A percentile compares a stretch with the other conserved stretches of the same genome.
These are phyloP conservation scores for Aureobasidium sp. DNA, from an alignment of 2,329 filamentous ascomycete genomes.

Conservation along the genomic window DNA sequence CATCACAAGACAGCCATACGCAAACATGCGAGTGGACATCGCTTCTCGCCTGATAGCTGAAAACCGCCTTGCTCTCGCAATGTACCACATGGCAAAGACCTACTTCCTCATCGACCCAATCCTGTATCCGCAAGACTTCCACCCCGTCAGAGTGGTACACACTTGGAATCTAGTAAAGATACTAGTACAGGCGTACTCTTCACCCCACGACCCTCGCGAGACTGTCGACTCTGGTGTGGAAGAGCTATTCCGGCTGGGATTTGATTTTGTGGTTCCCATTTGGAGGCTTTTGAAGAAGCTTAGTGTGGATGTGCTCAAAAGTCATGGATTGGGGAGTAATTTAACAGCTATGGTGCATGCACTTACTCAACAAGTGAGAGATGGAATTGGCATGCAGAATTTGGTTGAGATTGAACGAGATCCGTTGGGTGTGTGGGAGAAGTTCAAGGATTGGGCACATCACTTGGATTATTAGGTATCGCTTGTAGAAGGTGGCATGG, in stretches of 20 bases:
- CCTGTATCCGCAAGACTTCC: constrained; percentile 41
- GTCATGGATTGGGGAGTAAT: constrained; percentile 13
- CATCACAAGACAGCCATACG: constrained; percentile 48
- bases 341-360: background rate
- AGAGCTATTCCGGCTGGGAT: constrained; percentile 1
- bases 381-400: constrained; percentile 1
- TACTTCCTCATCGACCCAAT: constrained; percentile 47
- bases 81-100: constrained; percentile 44
- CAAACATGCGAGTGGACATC: constrained; percentile 47
- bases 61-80: constrained; percentile 29
- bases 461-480: background rate
- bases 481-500: background rate
- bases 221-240: background rate
- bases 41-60: constrained; percentile 42
- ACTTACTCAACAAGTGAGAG: background rate
- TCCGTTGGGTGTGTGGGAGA: constrained; percentile 1
- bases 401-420: background rate
- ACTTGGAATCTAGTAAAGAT: constrained; percentile 33
- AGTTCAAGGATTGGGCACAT: background rate
- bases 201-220: background rate
- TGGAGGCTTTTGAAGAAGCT: constrained; percentile 16
- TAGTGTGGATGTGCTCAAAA: constrained; percentile 10
- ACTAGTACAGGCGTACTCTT: constrained; percentile 25
- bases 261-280: constrained; percentile 17
- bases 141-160: constrained; percentile 50